Evolutionary conservation across 2,329 filamentous ascomycete species (phyloP).

Genomic region (Aspergillus felis): DNA sequence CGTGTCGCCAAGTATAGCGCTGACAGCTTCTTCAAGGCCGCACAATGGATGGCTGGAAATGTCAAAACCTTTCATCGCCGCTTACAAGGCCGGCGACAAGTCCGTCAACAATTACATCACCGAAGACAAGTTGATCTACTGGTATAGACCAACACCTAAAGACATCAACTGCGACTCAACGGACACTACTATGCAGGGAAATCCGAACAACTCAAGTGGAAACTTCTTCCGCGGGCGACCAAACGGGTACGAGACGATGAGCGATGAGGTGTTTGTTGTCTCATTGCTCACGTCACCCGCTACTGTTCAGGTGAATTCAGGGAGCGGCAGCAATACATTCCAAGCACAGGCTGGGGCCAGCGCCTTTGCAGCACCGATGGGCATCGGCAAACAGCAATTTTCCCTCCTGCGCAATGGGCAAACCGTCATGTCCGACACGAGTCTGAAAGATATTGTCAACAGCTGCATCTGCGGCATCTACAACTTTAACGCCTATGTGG

Average conservation of each 20-base stretch:
- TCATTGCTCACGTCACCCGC: conserved; percentile 47
- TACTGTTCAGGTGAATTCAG: conserved; percentile 45
- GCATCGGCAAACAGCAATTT: conserved; percentile 47
- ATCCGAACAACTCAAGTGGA: conserved; percentile 44
- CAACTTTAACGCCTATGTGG: conserved; percentile 57
- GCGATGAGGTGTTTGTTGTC: conserved; percentile 52
- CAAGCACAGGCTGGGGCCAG: conserved; percentile 46
- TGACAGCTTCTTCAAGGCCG: conserved; percentile 32
- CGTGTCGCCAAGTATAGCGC: background rate
- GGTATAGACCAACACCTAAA: conserved; percentile 52
- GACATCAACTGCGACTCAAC: conserved; percentile 49
- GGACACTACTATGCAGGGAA: conserved; percentile 46
- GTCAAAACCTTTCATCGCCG: conserved; percentile 51
- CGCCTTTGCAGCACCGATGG: conserved; percentile 46
- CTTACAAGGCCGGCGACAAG: conserved; percentile 47
- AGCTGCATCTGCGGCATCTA: conserved; percentile 50
- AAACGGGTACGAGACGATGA: conserved; percentile 48
- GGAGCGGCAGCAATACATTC: conserved; percentile 42
- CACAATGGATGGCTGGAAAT: conserved; percentile 54
- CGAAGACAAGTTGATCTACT: conserved; percentile 52
- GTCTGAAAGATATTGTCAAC: conserved; percentile 48
- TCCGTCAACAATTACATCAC: conserved; percentile 37
- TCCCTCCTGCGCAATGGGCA: conserved; percentile 40
- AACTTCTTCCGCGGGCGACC: conserved; percentile 53
- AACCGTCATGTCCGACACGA: conserved; percentile 45